Conservation (phyloP, 345 rosid genomes). For the Microcos paniculata region DNA sequence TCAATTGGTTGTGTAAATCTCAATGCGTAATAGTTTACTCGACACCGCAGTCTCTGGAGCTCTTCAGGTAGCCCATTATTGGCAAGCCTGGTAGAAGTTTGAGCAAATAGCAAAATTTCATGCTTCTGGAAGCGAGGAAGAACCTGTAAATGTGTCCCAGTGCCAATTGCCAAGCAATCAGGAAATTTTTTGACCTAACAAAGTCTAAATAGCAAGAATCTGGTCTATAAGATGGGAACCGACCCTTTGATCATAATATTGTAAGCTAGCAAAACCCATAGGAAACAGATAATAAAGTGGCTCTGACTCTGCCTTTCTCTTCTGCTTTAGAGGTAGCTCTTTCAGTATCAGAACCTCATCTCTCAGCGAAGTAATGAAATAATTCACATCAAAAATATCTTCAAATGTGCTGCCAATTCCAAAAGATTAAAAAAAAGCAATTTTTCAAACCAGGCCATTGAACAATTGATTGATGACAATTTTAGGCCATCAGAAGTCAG, state of each 20-base stretch:
- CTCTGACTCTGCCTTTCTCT: constrained; percentile 65
- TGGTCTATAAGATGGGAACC: too few relatives aligned
- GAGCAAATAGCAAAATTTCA: constrained; percentile 69
- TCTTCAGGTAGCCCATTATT: constrained; percentile 75
- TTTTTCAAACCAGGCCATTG: too few relatives aligned
- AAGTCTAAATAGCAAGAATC: too few relatives aligned
- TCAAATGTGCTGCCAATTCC: constrained; percentile 72
- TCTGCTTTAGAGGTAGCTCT: constrained; percentile 70
- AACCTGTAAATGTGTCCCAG: constrained; percentile 73
- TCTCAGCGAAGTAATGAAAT: constrained; percentile 81
- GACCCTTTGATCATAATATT: constrained; percentile 57
- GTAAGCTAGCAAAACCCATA: constrained; percentile 69
- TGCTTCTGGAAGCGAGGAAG: constrained; percentile 71
- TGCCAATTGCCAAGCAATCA: too few relatives aligned
- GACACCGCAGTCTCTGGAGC: constrained; percentile 82
- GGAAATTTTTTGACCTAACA: too few relatives aligned
- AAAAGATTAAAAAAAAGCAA: too few relatives aligned
- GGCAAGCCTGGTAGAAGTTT: constrained; percentile 77
- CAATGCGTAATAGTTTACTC: constrained; percentile 74
- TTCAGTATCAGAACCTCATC: constrained; percentile 77
- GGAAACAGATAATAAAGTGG: constrained; percentile 62
- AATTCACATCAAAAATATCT: constrained; percentile 84
- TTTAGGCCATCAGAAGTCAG: not conserved
- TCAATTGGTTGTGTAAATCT: constrained; percentile 77
- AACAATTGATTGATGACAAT: not conserved